Evolutionary conservation across 1,139 yeast species (phyloP), one percentile per base, ranked within the genome.

Genomic region (Candida sp.): DNA sequence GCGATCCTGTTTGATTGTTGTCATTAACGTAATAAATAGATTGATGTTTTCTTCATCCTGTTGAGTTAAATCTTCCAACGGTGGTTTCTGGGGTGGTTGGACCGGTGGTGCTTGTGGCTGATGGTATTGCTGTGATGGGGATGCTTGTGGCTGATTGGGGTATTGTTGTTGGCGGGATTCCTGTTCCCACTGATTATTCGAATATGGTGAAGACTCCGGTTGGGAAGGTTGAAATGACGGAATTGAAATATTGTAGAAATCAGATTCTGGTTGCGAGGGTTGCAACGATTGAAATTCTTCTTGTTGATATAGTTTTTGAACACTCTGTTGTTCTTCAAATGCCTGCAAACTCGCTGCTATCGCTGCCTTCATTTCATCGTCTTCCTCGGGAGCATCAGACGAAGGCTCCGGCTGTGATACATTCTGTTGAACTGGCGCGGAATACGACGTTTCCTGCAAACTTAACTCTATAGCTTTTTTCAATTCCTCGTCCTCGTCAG

Each of bases 311-410:
- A 44, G 54, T 36, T 53, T 46, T 50, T 42, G 54, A 4, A 50
- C 35, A 32, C 52, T 54, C 58, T 74, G 56, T 58, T 65, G 64
- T n/a, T 59, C 66, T 52, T 84, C 79, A 60, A 85, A 76, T 48
- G 89, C 97, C 46, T 77, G 74, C 50, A 93, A 73, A 63, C 96
- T 87, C 1, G 96, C 97, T n/a, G 87, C 96, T 48, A 93, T 90
- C 0, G 98, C 99, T 1, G 95, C 96, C 59, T 83, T 87, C 82
- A 93, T 77, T 36, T 89, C 97, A 32, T 85, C 95, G 52, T 93
- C 98, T 27, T 87, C 88, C 6, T 85, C 95, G 1, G 43, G 49
- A 5, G 48, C 43, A 22, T 43, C 38, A 7, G 50, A 46, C 11
- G 49, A 43, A 6, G 56, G 56, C 5, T 57, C 53, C 2, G 42